A percentile compares a stretch with the other conserved stretches of the same genome.
Conservation (phyloP, 2,329 filamentous ascomycete genomes). For the Pestalotiopsis sp. region DNA sequence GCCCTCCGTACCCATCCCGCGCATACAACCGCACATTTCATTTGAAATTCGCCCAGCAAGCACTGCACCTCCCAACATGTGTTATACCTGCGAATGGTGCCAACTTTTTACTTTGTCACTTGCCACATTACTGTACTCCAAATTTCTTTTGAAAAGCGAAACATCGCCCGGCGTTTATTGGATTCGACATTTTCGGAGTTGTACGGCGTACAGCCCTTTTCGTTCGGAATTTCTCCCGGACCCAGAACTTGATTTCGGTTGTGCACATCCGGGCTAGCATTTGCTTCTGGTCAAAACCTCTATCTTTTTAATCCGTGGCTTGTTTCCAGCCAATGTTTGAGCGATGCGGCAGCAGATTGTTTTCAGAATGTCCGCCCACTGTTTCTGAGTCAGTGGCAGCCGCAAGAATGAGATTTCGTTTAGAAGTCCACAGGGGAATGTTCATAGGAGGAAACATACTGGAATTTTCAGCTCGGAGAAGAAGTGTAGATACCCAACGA, state of each 20-base stretch:
- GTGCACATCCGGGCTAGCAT: slow-evolving; percentile 1
- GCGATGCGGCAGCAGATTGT: not conserved
- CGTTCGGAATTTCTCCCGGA: not conserved
- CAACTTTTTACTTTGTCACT: not conserved
- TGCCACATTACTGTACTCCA: not conserved
- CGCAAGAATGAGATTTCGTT: not conserved
- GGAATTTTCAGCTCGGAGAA: not conserved
- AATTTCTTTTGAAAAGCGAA: not conserved
- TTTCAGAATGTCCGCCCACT: not conserved
- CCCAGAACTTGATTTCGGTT: not conserved
- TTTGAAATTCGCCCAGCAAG: not conserved
- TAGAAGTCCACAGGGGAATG: not conserved
- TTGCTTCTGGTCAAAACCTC: not conserved
- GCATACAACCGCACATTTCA: not conserved
- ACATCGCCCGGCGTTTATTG: slow-evolving; percentile 6
- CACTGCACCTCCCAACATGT: not conserved
- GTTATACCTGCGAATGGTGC: not conserved
- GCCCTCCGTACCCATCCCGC: not conserved
- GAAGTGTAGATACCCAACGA: slow-evolving; percentile 3
- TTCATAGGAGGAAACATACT: not conserved
- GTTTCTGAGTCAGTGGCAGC: not conserved
- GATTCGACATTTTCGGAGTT: slow-evolving; percentile 6
- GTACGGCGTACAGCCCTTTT: slow-evolving; percentile 1
- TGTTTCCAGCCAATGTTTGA: not conserved
- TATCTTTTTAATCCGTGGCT: slow-evolving; percentile 1